Evolutionary conservation across 2,329 filamentous ascomycete genomes (phyloP).

Genomic region (Cladosporium sp.): DNA sequence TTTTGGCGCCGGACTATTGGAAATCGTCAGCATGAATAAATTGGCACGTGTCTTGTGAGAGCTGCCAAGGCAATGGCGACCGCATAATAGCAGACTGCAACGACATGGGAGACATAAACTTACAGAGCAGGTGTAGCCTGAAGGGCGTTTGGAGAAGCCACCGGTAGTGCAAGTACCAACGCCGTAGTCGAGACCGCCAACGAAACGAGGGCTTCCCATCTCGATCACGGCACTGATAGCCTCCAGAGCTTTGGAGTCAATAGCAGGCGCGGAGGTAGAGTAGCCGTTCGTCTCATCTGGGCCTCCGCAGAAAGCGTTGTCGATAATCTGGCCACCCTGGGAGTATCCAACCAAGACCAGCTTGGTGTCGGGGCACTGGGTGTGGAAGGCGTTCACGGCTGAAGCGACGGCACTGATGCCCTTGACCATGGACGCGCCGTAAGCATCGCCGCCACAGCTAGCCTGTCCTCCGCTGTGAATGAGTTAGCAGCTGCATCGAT

Average conservation of each 20-base stretch:
- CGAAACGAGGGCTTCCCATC: slow-evolving; percentile 55
- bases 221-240: slow-evolving; percentile 29
- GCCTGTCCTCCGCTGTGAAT: slow-evolving; percentile 20
- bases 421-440: slow-evolving; percentile 28
- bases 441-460: slow-evolving; percentile 10
- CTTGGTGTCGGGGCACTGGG: slow-evolving; percentile 26
- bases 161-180: slow-evolving; percentile 60
- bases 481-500: slow-evolving; percentile 23
- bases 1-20: slow-evolving; percentile 29
- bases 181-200: slow-evolving; percentile 57
- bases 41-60: not conserved
- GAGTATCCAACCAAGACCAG: slow-evolving; percentile 25
- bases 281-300: slow-evolving; percentile 44
- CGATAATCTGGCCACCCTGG: slow-evolving; percentile 42
- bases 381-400: slow-evolving; percentile 62
- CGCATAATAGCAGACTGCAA: not conserved
- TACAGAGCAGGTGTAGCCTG: slow-evolving; percentile 15
- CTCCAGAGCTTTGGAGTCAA: slow-evolving; percentile 22
- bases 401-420: slow-evolving; percentile 60
- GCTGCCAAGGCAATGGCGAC: not conserved
- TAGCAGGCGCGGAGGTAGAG: slow-evolving; percentile 24
- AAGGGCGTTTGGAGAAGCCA: slow-evolving; percentile 45
- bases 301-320: slow-evolving; percentile 62
- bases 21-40: not conserved
- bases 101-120: not conserved